Percentiles rank a stretch among this genome's conserved stretches.
These are phyloP conservation scores for Gnetum montanum DNA, from an alignment of 75 land plant genomes.

Conservation along the genomic window DNA sequence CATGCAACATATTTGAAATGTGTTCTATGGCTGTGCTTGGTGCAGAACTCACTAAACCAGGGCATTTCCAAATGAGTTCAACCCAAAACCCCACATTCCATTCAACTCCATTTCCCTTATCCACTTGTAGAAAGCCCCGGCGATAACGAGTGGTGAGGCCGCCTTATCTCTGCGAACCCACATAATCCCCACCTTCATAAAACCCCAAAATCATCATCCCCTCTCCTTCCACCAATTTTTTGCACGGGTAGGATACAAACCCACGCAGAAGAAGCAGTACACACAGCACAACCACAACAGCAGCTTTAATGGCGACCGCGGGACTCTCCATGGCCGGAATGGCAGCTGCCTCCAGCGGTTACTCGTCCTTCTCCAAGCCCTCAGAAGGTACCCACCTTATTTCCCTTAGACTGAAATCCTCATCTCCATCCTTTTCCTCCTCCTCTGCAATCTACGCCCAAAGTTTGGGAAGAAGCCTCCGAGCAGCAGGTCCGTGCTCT, in stretches of 20 bases:
- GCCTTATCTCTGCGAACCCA: neutral
- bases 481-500: slow-evolving; percentile 1
- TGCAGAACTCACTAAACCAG: no score
- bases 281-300: neutral
- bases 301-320: neutral
- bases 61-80: no score
- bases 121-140: neutral
- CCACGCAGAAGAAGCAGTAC: neutral
- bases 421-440: slow-evolving; percentile 9
- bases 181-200: neutral
- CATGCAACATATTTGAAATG: no score
- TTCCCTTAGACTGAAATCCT: slow-evolving; percentile 6
- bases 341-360: neutral
- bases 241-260: no score
- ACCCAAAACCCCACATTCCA: no score
- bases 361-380: neutral
- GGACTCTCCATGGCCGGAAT: neutral
- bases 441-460: slow-evolving; percentile 2
- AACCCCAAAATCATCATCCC: neutral
- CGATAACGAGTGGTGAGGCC: neutral
- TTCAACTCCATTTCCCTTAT: neutral
- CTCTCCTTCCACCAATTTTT: neutral
- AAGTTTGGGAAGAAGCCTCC: neutral
- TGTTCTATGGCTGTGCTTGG: no score
- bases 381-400: neutral